phyloP scores from a whole-genome alignment of 768 basidiomycete species.

The Basidioascus undulatus region DNA sequence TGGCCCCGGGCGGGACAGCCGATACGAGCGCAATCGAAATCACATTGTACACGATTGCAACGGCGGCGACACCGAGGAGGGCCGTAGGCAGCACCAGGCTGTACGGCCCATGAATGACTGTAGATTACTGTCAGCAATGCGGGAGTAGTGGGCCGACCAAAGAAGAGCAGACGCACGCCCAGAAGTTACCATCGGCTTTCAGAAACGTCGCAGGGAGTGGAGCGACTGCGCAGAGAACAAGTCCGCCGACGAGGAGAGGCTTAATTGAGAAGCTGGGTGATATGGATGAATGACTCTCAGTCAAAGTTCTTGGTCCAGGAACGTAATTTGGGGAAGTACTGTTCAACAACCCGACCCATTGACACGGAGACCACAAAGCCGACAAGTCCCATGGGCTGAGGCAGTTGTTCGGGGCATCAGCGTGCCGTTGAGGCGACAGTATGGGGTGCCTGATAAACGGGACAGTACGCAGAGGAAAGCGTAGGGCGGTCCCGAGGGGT shows the following conservation, averaged over 20 bases:
- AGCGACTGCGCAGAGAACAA: slow-evolving; percentile 4
- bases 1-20: slow-evolving; percentile 2
- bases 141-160: no score
- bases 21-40: no score
- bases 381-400: slow-evolving; percentile 5
- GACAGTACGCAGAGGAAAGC: no score
- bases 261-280: slow-evolving; percentile 2
- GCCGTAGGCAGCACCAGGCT: no score
- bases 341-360: not conserved
- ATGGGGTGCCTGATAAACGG: no score
- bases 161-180: slow-evolving; percentile 5
- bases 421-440: no score
- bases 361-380: not conserved
- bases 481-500: not conserved
- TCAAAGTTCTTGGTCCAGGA: not conserved
- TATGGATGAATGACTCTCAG: not conserved
- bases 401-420: not conserved
- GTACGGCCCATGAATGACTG: no score
- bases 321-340: no score
- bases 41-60: not conserved
- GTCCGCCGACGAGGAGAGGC: slow-evolving; percentile 1
- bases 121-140: no score
- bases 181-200: slow-evolving; percentile 2
- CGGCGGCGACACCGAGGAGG: slow-evolving; percentile 1
- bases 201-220: slow-evolving; percentile 6